These are phyloP conservation scores for Fragaria nilgerrensis DNA, from an alignment of 306 rosid species.

Conservation along the genomic window DNA sequence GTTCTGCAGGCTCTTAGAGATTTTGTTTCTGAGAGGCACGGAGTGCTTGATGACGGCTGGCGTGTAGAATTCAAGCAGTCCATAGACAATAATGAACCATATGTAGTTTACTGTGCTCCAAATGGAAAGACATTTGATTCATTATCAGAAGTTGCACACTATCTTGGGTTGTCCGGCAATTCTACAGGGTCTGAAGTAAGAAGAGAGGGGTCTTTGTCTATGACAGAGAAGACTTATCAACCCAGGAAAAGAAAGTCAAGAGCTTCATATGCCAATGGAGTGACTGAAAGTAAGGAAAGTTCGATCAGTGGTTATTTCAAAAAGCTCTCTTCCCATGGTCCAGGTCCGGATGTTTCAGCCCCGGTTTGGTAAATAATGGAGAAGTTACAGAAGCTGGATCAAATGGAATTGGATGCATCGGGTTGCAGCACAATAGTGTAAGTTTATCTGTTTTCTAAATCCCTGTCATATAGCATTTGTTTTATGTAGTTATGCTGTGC, in stretches of 20 bases:
- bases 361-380: slow-evolving; percentile 40
- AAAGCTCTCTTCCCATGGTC: slow-evolving; percentile 50
- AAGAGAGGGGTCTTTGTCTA: slow-evolving; percentile 50
- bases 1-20: slow-evolving; percentile 91
- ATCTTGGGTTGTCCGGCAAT: slow-evolving; percentile 74
- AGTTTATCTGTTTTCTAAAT: slow-evolving; percentile 31
- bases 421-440: slow-evolving; percentile 48
- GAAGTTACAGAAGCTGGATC: slow-evolving; percentile 41
- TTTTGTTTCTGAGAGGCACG: slow-evolving; percentile 76
- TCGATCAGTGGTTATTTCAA: slow-evolving; percentile 37
- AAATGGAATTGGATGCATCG: slow-evolving; percentile 36
- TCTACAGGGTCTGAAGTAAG: slow-evolving; percentile 55
- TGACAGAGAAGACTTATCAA: slow-evolving; percentile 43
- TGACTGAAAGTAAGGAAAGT: slow-evolving; percentile 54
- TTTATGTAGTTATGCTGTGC: slow-evolving; percentile 26
- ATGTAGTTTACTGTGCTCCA: slow-evolving; percentile 92
- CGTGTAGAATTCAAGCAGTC: slow-evolving; percentile 81
- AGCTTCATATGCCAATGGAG: slow-evolving; percentile 53
- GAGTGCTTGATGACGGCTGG: slow-evolving; percentile 96
- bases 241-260: slow-evolving; percentile 73
- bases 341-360: slow-evolving; percentile 32
- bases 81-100: slow-evolving; percentile 55
- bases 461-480: neutral
- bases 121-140: slow-evolving; percentile 94
- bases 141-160: slow-evolving; percentile 87